Evolutionary conservation across 805 yeast species (phyloP), one percentile per base, ranked within the genome.

Genomic region (Wickerhamomyces mucosus): DNA sequence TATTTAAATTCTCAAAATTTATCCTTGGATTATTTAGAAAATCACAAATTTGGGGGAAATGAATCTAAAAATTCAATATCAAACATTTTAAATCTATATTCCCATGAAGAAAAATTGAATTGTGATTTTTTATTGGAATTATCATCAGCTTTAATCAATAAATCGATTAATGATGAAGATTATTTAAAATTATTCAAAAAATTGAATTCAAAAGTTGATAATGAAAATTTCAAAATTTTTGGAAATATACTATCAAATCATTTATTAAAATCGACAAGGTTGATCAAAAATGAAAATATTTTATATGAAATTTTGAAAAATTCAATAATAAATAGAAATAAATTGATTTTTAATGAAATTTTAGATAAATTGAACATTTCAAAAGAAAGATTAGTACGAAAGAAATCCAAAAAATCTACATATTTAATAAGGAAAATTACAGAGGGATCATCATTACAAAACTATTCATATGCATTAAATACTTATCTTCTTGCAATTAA

Each of bases 161-260:
- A 11, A n/a, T 13, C 26, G 7, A 12, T 23, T 5, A 23, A 10
- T 10, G 16, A 13, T 13, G 15, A 14, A 15, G 16, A 11, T 5
- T 23, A 8, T 12, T 8, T 5, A 10, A 16, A 8, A 13, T 9
- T 16, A 8, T 23, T 14, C 16, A 16, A 23, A 10, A 8, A 5
- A 13, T 6, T 23, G 16, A 17, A 28, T 14, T n/a, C 14, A 7
- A n/a, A 21, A 4, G 37, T 37, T 8, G 11, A 20, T 6, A 40
- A 40, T 19, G 28, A 33, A 21, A 41, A 41, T 25, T 38, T 30
- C 33, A 24, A 28, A 12, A 20, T 35, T 1, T 22, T 41, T 12
- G 28, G 31, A 17, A 29, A 30, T 13, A 11, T 27, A 4, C n/a
- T 34, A 12, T 20, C 28, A 3, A 21, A 14, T n/a, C 37, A 5